A percentile compares a stretch with the other conserved stretches of the same genome.
Conservation (phyloP, 371 early-diverging fungal species). For the Mortierella sp. region DNA sequence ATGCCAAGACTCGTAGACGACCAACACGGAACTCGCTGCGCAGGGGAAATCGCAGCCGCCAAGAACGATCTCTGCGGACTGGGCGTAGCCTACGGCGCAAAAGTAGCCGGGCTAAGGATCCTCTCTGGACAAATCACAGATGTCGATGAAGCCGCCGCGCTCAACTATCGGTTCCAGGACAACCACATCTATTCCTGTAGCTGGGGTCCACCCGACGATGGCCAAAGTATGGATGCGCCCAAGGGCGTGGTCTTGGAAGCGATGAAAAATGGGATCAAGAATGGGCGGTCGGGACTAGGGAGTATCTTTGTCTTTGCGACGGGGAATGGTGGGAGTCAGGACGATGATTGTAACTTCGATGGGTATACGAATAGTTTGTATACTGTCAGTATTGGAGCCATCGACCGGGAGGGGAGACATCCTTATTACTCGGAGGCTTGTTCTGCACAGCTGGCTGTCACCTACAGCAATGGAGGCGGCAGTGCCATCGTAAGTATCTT, state of each 20-base stretch:
- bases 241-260: conserved; percentile 84
- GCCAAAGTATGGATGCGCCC: conserved; percentile 91
- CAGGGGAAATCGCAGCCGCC: conserved; percentile 95
- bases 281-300: conserved; percentile 91
- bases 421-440: conserved; percentile 94
- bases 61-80: conserved; percentile 93
- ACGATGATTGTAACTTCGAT: conserved; percentile 97
- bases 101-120: conserved; percentile 93
- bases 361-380: conserved; percentile 97
- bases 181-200: conserved; percentile 95
- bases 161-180: conserved; percentile 87
- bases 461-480: conserved; percentile 89
- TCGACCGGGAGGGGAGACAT: conserved; percentile 80
- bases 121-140: conserved; percentile 90
- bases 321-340: conserved; percentile 89
- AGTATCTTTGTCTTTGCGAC: conserved; percentile 95
- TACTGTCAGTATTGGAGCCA: conserved; percentile 94
- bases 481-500: conserved; percentile 76
- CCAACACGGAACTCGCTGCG: conserved; percentile 96
- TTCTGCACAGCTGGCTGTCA: conserved; percentile 89
- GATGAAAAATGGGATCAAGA: conserved; percentile 83
- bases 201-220: conserved; percentile 98
- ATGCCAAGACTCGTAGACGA: conserved; percentile 85
- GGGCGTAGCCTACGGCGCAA: conserved; percentile 91
- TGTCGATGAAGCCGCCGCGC: conserved; percentile 91